Evolutionary conservation across 768 basidiomycete species (phyloP).

Genomic region (Calocybe indica): DNA sequence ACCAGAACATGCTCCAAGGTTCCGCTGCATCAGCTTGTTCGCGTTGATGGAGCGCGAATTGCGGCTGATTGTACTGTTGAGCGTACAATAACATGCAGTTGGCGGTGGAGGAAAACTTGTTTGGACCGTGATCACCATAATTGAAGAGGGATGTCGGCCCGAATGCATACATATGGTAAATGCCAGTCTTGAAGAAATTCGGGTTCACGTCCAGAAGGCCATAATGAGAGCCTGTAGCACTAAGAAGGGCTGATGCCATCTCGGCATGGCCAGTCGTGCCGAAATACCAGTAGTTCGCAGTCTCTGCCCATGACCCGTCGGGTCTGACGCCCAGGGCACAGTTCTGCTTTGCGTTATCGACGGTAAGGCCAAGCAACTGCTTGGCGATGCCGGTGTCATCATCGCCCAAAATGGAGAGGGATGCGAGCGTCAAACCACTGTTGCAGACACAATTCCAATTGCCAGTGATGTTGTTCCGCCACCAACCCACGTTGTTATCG

Average conservation of each 20-base stretch:
- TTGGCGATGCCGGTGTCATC: conserved; percentile 70
- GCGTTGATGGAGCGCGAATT: conserved; percentile 85
- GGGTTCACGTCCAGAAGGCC: conserved; percentile 66
- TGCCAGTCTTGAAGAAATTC: conserved; percentile 65
- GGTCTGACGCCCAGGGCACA: conserved; percentile 57
- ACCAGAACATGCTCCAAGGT: conserved; percentile 91
- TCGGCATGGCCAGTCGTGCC: conserved; percentile 90
- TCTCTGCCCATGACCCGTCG: conserved; percentile 93
- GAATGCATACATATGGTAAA: conserved; percentile 85
- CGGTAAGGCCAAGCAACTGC: conserved; percentile 58
- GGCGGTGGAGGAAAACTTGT: conserved; percentile 93
- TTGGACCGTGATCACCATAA: conserved; percentile 83
- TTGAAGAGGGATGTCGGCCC: conserved; percentile 86
- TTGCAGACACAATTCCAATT: conserved; percentile 99
- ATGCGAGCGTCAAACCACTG: conserved; percentile 79
- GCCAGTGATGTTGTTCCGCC: conserved; percentile 64
- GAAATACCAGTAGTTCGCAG: conserved; percentile 94
- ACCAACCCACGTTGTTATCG: conserved; percentile 61
- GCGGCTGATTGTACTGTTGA: conserved; percentile 58
- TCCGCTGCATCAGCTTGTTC: conserved; percentile 80
- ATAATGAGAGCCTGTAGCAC: conserved; percentile 83
- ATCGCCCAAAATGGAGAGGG: conserved; percentile 86
- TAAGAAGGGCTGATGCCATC: conserved; percentile 73
- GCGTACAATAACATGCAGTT: conserved; percentile 83
- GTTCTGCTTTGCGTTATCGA: conserved; percentile 70